Evolutionary conservation across 2,329 filamentous ascomycete species (phyloP), one percentile per base, ranked within the genome.

Genomic region (Stenocarpella maydis): DNA sequence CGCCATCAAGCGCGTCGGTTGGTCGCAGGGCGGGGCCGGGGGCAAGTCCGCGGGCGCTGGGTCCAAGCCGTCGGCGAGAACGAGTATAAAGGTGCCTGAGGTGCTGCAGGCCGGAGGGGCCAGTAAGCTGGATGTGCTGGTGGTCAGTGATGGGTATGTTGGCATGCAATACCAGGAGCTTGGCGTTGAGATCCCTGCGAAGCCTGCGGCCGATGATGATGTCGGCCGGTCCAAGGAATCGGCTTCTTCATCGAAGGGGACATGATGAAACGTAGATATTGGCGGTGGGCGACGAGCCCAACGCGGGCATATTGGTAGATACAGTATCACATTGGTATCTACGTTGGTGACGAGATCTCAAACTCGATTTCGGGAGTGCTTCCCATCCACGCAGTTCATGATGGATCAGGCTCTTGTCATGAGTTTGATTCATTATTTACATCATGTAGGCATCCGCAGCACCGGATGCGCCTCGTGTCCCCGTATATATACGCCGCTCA

Each of bases 71-170:
- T 85, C 82, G 15, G 86, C 88, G 1, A 87, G 82, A 76, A 82
- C 88, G 7, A 82, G 81, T 26, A 84, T 95, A 28, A 90, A 87
- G 75, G 76, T 95, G 28, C 90, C 91, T 1, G 81, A 85, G 68
- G 74, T 78, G 10, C 41, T 58, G 39, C 52, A 54, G 34, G 65
- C 41, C 8, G 77, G 77, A 61, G 76, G 74, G 72, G 85, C 82
- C 17, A 88, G 89, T 75, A 91, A 86, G 77, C 80, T 97, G 12
- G 91, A 94, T 76, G 86, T 98, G 3, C 78, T 87, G 71, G 89
- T 98, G 2, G 83, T 96, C 21, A 98, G 95, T 79, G 96, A 98
- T 84, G 90, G 90, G 19, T 98, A 98, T 80, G 83, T 94, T 41
- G 93, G 92, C 0, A 88, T 98, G 85, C 83, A 87, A 77, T 83